A percentile compares a stretch with the other conserved stretches of the same genome.
Evolutionary conservation across 2,329 filamentous ascomycete genomes (phyloP).

Genomic region (Periconia sp.): DNA sequence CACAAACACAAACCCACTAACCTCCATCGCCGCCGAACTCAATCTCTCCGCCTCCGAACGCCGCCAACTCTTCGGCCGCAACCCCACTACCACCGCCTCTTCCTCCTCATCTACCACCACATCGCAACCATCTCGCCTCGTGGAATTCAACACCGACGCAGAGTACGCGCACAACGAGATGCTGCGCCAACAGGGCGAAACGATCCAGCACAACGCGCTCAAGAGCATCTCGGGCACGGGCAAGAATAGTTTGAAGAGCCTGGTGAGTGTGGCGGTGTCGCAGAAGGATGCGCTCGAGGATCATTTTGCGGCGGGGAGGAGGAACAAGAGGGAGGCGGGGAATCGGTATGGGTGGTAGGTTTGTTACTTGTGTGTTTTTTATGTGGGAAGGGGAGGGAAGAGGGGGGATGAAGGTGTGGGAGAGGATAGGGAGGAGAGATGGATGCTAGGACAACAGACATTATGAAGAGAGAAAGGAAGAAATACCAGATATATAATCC

Average conservation of each 20-base stretch:
- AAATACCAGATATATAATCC: too few relatives aligned
- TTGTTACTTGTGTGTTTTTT: background rate
- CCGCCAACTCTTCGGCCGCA: constrained; percentile 83
- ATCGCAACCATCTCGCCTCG: constrained; percentile 52
- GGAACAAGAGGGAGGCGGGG: constrained; percentile 79
- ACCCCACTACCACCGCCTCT: constrained; percentile 46
- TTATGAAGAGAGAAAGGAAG: too few relatives aligned
- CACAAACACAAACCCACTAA: constrained; percentile 62
- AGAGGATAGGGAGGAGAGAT: too few relatives aligned
- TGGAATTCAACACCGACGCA: constrained; percentile 85
- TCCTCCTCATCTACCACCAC: constrained; percentile 51
- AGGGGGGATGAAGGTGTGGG: too few relatives aligned
- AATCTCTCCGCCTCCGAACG: constrained; percentile 76
- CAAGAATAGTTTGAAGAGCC: constrained; percentile 85
- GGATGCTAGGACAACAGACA: too few relatives aligned
- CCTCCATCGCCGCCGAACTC: constrained; percentile 72
- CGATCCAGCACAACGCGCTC: constrained; percentile 76
- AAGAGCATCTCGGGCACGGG: constrained; percentile 74
- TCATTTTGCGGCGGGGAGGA: constrained; percentile 79
- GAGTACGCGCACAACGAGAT: constrained; percentile 87
- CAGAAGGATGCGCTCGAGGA: constrained; percentile 90
- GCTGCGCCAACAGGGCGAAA: constrained; percentile 69
- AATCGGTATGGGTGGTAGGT: constrained; percentile 78
- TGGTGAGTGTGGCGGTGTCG: constrained; percentile 78
- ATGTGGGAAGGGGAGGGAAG: too few relatives aligned